A percentile compares a stretch with the other conserved stretches of the same genome.
Conservation (phyloP, 1,284 basidiomycete genomes). For the Tilletia indica region DNA sequence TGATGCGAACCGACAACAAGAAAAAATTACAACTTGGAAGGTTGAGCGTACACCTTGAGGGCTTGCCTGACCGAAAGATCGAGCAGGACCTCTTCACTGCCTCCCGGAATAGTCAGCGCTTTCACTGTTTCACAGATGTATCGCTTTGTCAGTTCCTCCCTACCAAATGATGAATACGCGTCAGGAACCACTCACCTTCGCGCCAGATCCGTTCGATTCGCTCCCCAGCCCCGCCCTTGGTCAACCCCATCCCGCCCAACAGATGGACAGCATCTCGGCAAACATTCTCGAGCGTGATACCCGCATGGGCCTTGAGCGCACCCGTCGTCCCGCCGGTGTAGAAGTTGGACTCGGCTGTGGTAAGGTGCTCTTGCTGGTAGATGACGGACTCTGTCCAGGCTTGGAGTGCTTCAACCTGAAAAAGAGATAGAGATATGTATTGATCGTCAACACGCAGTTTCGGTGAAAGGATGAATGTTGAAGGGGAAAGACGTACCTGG, state of each 20-base stretch:
- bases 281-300: conserved; percentile 41
- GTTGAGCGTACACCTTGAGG: conserved; percentile 38
- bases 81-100: conserved; percentile 42
- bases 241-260: conserved; percentile 45
- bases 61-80: conserved; percentile 45
- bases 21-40: conserved; percentile 10
- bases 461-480: too few relatives aligned
- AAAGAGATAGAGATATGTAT: too few relatives aligned
- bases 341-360: conserved; percentile 33
- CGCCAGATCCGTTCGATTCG: conserved; percentile 45
- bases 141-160: too few relatives aligned
- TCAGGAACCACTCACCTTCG: conserved; percentile 20
- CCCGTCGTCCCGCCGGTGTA: conserved; percentile 41
- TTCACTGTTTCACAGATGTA: neutral
- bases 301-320: conserved; percentile 47
- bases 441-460: too few relatives aligned
- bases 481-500: conserved; percentile 19
- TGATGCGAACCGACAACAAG: neutral
- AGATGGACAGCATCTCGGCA: conserved; percentile 37
- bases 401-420: conserved; percentile 38
- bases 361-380: conserved; percentile 38
- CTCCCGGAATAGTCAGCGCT: conserved; percentile 38
- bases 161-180: too few relatives aligned
- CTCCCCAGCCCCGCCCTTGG: conserved; percentile 43
- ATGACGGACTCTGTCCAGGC: conserved; percentile 40